A percentile compares a stretch with the other conserved stretches of the same genome.
phyloP scores from a whole-genome alignment of 129 eudicot species.

The Flaveria bidentis region DNA sequence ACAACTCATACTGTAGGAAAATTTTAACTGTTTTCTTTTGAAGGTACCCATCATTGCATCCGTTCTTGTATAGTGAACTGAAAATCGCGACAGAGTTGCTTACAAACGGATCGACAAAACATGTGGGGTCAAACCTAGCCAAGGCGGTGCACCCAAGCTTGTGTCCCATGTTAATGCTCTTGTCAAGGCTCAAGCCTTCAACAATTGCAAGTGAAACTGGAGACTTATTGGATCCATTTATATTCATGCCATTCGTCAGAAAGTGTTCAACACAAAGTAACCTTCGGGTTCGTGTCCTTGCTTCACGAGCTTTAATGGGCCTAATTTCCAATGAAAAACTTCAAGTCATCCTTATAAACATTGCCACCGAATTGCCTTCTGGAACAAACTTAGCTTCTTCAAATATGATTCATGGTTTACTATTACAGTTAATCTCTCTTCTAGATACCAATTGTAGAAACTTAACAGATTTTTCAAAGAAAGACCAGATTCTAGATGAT shows the following conservation, averaged over 20 bases:
- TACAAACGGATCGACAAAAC: constrained; percentile 39
- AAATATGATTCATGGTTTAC: constrained; percentile 78
- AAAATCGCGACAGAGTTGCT: constrained; percentile 83
- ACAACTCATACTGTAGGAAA: not conserved
- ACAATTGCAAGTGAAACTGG: constrained; percentile 75
- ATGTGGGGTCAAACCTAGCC: constrained; percentile 60
- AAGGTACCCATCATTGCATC: constrained; percentile 88
- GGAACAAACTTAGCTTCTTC: constrained; percentile 43
- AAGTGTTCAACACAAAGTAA: constrained; percentile 90
- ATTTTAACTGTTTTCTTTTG: constrained; percentile 16
- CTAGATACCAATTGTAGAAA: constrained; percentile 75
- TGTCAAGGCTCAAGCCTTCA: constrained; percentile 94
- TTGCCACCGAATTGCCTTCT: constrained; percentile 65
- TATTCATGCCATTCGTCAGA: constrained; percentile 88
- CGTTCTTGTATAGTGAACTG: constrained; percentile 74
- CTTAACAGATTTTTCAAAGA: constrained; percentile 56
- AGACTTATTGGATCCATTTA: constrained; percentile 74
- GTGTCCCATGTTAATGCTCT: constrained; percentile 88
- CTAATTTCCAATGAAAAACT: constrained; percentile 83
- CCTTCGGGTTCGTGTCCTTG: constrained; percentile 88
- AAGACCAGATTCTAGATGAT: constrained; percentile 54
- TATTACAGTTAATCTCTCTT: constrained; percentile 76
- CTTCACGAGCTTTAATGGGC: constrained; percentile 79
- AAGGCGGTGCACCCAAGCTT: constrained; percentile 88
- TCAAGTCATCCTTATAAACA: constrained; percentile 54